Evolutionary conservation across 495 filamentous ascomycete genomes (phyloP).

Genomic region (Neurospora sp.): DNA sequence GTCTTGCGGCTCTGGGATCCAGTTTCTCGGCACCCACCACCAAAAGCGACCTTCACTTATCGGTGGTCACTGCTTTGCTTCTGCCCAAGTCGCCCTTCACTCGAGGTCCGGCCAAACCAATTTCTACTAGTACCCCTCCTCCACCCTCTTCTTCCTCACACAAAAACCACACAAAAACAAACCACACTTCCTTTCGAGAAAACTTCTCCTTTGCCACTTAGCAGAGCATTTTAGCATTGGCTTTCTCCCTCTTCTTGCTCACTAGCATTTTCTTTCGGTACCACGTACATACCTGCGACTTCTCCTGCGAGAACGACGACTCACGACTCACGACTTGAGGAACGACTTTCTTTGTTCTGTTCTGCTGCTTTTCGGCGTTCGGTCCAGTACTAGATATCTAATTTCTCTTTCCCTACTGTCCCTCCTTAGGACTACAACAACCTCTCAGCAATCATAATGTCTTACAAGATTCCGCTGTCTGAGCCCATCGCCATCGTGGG

Average conservation of each 20-base stretch:
- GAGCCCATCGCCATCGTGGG: conserved; percentile 54
- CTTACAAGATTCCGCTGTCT: conserved; percentile 21
- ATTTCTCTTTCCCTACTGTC: background rate
- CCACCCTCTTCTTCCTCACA: background rate
- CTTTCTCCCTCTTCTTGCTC: background rate
- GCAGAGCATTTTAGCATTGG: background rate
- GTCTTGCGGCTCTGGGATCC: background rate
- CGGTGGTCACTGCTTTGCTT: background rate
- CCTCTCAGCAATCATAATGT: conserved; percentile 9
- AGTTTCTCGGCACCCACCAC: background rate
- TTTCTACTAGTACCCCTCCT: background rate
- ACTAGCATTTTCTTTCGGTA: background rate
- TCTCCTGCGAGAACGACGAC: background rate
- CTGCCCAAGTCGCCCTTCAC: background rate
- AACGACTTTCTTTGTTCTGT: background rate
- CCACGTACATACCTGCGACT: background rate
- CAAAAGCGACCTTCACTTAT: background rate
- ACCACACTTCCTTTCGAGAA: background rate
- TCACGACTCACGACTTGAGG: background rate
- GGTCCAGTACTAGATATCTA: background rate
- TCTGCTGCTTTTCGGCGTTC: background rate
- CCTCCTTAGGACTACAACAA: background rate
- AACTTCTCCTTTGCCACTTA: background rate
- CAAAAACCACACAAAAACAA: background rate
- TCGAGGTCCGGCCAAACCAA: background rate